Conservation (phyloP, 179 eudicot species). For the Actinidia polygama region DNA sequence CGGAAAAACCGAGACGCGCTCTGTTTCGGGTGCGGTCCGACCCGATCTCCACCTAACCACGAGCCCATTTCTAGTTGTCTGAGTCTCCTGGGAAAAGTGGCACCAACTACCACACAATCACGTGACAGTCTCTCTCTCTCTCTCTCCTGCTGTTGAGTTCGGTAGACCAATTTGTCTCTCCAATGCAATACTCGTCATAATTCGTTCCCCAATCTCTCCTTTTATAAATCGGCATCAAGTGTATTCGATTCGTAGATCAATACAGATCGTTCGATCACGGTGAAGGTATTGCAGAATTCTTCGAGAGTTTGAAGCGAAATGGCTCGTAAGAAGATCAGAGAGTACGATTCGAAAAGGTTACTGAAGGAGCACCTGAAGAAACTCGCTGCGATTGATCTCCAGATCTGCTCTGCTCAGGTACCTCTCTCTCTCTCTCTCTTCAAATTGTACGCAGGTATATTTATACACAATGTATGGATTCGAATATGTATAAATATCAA, state of each 20-base stretch:
- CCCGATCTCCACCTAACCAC: no score
- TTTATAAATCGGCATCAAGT: background rate
- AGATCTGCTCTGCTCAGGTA: conserved; percentile 78
- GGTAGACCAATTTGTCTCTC: background rate
- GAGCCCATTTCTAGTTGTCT: no score
- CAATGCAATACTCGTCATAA: background rate
- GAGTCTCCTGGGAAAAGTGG: no score
- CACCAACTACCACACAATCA: no score
- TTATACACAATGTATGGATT: no score
- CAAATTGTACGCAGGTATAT: no score
- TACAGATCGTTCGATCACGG: background rate
- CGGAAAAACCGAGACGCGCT: no score
- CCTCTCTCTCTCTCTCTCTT: background rate
- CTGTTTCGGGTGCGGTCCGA: no score
- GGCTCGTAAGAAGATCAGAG: conserved; percentile 92
- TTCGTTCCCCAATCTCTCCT: background rate
- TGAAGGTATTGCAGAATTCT: background rate
- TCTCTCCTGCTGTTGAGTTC: background rate
- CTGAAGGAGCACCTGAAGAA: conserved; percentile 68
- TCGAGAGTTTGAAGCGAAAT: conserved; percentile 22
- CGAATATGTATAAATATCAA: no score
- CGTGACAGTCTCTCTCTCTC: conserved; percentile 7
- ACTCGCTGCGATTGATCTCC: conserved; percentile 47
- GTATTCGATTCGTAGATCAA: background rate
- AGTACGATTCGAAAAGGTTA: conserved; percentile 79